Conservation (phyloP, 495 filamentous ascomycete genomes). For the Lepidopterella palustris region DNA sequence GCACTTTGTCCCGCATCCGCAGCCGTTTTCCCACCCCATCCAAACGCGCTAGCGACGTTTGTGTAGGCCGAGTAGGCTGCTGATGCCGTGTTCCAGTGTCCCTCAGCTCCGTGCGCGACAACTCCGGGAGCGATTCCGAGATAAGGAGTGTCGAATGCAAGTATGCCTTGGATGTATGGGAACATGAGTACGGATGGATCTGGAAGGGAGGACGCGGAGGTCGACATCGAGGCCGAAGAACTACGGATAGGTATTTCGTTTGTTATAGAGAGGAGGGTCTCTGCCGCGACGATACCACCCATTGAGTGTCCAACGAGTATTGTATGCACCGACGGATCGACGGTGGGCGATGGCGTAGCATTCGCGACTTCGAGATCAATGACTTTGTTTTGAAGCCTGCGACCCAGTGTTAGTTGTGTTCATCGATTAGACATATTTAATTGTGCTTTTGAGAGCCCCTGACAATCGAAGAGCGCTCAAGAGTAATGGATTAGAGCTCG, state of each 20-base stretch:
- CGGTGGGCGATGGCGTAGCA: conserved; percentile 74
- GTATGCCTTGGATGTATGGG: conserved; percentile 70
- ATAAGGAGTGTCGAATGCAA: conserved; percentile 94
- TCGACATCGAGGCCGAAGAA: conserved; percentile 16
- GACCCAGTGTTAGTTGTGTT: neutral
- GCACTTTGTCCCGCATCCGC: conserved; percentile 3
- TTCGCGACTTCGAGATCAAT: conserved; percentile 89
- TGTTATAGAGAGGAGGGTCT: conserved; percentile 65
- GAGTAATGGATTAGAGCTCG: too few species aligned
- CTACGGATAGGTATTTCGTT: conserved; percentile 58
- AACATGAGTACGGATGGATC: conserved; percentile 51
- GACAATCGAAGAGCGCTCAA: too few species aligned
- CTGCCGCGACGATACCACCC: conserved; percentile 91
- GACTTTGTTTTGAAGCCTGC: conserved; percentile 81
- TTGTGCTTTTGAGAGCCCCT: neutral
- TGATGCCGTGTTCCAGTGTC: conserved; percentile 68
- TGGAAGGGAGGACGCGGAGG: conserved; percentile 22
- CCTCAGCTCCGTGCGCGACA: conserved; percentile 81
- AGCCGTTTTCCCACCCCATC: conserved; percentile 39
- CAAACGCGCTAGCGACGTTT: conserved; percentile 55
- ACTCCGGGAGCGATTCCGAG: conserved; percentile 85
- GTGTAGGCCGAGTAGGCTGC: conserved; percentile 62
- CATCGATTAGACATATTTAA: too few species aligned
- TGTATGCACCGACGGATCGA: conserved; percentile 80
- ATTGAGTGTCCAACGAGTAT: conserved; percentile 89